These are phyloP conservation scores for Coemansia sp. DNA, from an alignment of 192 early-diverging fungal genomes.

Conservation along the genomic window DNA sequence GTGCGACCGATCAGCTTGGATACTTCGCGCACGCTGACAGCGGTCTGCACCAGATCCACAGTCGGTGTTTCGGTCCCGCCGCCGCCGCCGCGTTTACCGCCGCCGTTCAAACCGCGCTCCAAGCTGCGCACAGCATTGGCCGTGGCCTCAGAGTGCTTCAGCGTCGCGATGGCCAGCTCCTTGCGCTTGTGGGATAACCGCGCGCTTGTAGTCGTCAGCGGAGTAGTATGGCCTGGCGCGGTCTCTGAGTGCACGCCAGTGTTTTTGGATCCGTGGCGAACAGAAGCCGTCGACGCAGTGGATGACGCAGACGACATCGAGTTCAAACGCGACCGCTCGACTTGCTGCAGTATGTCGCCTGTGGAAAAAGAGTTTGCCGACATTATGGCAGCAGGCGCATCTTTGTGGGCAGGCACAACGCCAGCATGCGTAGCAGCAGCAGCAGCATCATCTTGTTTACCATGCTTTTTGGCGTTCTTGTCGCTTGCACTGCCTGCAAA, in stretches of 20 bases:
- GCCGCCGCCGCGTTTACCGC: constrained; percentile 5
- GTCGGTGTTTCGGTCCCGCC: constrained; percentile 51
- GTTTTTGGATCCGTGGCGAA: neutral
- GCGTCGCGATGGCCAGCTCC: constrained; percentile 34
- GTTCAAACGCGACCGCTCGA: neutral
- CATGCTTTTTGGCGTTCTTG: neutral
- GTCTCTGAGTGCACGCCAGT: constrained; percentile 14
- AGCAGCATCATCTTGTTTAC: neutral
- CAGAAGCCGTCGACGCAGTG: neutral
- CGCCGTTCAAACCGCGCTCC: constrained; percentile 35
- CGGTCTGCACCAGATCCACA: constrained; percentile 63
- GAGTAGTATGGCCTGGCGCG: neutral
- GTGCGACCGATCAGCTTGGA: constrained; percentile 69
- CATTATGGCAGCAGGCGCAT: neutral
- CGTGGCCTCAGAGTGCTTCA: constrained; percentile 37
- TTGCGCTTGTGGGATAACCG: constrained; percentile 33
- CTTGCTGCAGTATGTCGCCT: constrained; percentile 5
- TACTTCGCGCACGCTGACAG: constrained; percentile 68
- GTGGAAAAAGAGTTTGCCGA: constrained; percentile 6
- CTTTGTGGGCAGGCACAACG: neutral
- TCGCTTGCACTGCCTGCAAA: neutral
- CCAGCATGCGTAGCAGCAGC: neutral
- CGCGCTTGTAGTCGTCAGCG: constrained; percentile 4
- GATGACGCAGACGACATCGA: neutral
- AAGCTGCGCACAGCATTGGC: constrained; percentile 39